Evolutionary conservation across 2,329 filamentous ascomycete genomes (phyloP).

Genomic region (Curvularia lunata): DNA sequence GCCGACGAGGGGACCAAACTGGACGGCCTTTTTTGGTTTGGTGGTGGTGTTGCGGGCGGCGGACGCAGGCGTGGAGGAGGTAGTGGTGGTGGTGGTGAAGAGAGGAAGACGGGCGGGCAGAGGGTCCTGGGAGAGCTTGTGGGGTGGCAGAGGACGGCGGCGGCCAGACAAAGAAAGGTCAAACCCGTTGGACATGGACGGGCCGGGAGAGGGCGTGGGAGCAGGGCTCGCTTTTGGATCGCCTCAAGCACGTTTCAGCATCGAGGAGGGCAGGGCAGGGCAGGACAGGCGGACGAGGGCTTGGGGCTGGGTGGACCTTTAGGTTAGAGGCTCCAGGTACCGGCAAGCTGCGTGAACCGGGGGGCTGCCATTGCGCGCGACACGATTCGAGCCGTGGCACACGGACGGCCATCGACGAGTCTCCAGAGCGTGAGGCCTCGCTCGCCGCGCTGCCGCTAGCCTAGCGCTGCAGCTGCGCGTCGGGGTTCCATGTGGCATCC

Average conservation of each 20-base stretch:
- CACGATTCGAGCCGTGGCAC: constrained; percentile 28
- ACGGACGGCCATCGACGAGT: too few species aligned
- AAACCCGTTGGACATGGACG: constrained; percentile 48
- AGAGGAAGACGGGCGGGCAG: constrained; percentile 14
- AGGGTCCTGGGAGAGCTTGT: constrained; percentile 27
- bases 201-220: constrained; percentile 5
- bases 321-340: constrained; percentile 35
- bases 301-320: constrained; percentile 34
- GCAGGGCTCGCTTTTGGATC: constrained; percentile 42
- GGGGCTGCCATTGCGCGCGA: constrained; percentile 30
- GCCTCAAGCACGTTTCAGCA: constrained; percentile 52
- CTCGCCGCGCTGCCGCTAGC: too few species aligned
- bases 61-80: constrained; percentile 12
- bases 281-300: constrained; percentile 28
- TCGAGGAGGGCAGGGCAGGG: constrained; percentile 36
- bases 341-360: constrained; percentile 33
- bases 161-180: constrained; percentile 42
- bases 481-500: constrained; percentile 24
- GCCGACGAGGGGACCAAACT: constrained; percentile 41
- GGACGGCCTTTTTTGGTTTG: constrained; percentile 35
- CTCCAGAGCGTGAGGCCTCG: too few species aligned
- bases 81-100: constrained; percentile 24
- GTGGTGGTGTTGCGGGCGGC: constrained; percentile 17
- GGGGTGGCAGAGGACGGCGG: constrained; percentile 30
- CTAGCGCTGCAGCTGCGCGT: constrained; percentile 18